These are phyloP conservation scores for Pythium graminicola DNA, from an alignment of 352 stramenopile genomes.

Conservation along the genomic window DNA sequence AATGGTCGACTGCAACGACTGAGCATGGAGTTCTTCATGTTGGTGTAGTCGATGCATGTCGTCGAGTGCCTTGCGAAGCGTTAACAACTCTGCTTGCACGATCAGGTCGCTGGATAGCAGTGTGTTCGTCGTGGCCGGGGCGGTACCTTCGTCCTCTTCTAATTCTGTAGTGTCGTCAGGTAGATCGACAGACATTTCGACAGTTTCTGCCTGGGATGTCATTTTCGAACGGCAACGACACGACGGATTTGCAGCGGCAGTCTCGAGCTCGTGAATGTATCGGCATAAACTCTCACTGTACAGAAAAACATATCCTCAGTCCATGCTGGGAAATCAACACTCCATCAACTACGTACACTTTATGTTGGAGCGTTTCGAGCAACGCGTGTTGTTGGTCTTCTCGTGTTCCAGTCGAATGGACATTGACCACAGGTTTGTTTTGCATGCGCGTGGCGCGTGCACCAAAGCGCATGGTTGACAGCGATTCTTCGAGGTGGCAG, in stretches of 20 bases:
- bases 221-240: background rate
- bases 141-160: too few relatives aligned
- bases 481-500: constrained; percentile 52
- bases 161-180: background rate
- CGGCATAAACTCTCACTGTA: constrained; percentile 36
- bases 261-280: constrained; percentile 53
- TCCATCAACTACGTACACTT: constrained; percentile 31
- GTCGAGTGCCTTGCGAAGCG: constrained; percentile 32
- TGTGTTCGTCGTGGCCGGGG: background rate
- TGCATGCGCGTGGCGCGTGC: constrained; percentile 79
- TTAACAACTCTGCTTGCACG: constrained; percentile 46
- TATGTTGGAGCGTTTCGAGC: constrained; percentile 42
- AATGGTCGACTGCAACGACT: constrained; percentile 18
- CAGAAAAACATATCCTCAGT: background rate
- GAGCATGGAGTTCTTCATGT: constrained; percentile 22
- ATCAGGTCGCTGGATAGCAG: constrained; percentile 24
- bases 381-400: constrained; percentile 16
- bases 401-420: constrained; percentile 14
- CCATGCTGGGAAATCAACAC: background rate
- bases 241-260: constrained; percentile 5
- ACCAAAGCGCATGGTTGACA: constrained; percentile 89
- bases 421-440: constrained; percentile 68
- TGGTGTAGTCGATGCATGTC: constrained; percentile 32
- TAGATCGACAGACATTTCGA: background rate
- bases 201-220: background rate